Evolutionary conservation across 192 early-diverging fungal genomes (phyloP).

Genomic region (Podila clonocystis): DNA sequence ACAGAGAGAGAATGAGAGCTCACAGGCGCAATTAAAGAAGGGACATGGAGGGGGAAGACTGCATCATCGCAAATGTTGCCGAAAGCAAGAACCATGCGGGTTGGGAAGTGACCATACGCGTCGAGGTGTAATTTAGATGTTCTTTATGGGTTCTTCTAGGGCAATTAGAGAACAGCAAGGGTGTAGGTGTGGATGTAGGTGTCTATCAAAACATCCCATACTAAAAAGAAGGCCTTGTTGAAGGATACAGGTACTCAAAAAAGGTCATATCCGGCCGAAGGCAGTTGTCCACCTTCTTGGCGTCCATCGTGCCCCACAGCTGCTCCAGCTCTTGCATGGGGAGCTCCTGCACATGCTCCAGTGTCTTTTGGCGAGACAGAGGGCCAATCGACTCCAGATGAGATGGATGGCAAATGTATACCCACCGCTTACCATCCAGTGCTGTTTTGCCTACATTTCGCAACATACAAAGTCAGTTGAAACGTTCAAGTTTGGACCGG

Average conservation of each 20-base stretch:
- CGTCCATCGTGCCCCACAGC: constrained; percentile 31
- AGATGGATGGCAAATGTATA: constrained; percentile 51
- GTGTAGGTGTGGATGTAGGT: too few species aligned
- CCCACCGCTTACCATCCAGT: constrained; percentile 39
- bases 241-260: constrained; percentile 46
- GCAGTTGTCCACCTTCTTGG: constrained; percentile 17
- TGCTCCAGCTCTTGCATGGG: constrained; percentile 31
- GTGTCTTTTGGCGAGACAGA: constrained; percentile 25
- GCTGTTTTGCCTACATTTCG: constrained; percentile 38
- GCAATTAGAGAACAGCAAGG: too few species aligned
- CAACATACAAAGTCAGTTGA: background rate
- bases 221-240: too few species aligned
- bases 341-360: constrained; percentile 48
- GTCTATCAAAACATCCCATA: too few species aligned
- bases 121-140: too few species aligned
- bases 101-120: too few species aligned
- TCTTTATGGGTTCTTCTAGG: too few species aligned
- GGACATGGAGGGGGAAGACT: constrained; percentile 12
- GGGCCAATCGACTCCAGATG: constrained; percentile 36
- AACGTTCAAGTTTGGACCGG: background rate
- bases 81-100: too few species aligned
- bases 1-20: too few species aligned
- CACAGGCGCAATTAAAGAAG: background rate
- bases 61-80: constrained; percentile 21
- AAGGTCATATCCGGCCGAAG: constrained; percentile 41